Evolutionary conservation across 108 stramenopile species (phyloP).

Genomic region (Asterionellopsis glacialis): DNA sequence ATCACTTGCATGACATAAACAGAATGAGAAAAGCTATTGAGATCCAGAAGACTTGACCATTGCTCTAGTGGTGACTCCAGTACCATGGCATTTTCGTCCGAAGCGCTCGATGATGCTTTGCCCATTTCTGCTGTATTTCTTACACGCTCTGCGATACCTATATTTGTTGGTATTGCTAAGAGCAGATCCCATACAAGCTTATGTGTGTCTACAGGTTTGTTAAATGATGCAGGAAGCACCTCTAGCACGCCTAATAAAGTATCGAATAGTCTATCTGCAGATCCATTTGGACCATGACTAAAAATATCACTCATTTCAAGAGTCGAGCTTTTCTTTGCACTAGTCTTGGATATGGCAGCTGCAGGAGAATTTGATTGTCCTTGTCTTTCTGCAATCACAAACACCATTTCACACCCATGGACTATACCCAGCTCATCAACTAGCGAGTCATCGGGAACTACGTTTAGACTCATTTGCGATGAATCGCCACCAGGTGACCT

Average conservation of each 20-base stretch:
- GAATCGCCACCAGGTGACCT: slow-evolving; percentile 14
- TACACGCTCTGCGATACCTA: slow-evolving; percentile 52
- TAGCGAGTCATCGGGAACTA: slow-evolving; percentile 48
- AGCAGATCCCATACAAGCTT: slow-evolving; percentile 89
- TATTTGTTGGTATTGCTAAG: slow-evolving; percentile 89
- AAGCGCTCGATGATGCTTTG: slow-evolving; percentile 7
- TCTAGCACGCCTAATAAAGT: slow-evolving; percentile 64
- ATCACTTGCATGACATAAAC: slow-evolving; percentile 92
- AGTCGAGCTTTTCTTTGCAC: background rate
- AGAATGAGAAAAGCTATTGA: slow-evolving; percentile 66
- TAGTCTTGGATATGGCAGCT: slow-evolving; percentile 4
- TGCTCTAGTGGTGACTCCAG: slow-evolving; percentile 42
- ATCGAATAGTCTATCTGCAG: slow-evolving; percentile 61
- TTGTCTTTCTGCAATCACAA: slow-evolving; percentile 48
- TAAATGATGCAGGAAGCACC: slow-evolving; percentile 39
- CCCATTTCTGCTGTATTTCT: slow-evolving; percentile 23
- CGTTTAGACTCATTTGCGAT: slow-evolving; percentile 31
- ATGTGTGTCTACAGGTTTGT: slow-evolving; percentile 38
- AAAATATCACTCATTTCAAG: slow-evolving; percentile 65
- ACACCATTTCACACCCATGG: slow-evolving; percentile 75
- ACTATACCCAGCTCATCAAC: slow-evolving; percentile 72
- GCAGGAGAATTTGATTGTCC: slow-evolving; percentile 6
- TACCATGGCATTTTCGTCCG: slow-evolving; percentile 53
- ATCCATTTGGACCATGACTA: slow-evolving; percentile 39
- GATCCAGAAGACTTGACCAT: slow-evolving; percentile 73